Base-by-base conservation (phyloP, 352 stramenopile genomes). In the Globisporangium okanoganense region DNA sequence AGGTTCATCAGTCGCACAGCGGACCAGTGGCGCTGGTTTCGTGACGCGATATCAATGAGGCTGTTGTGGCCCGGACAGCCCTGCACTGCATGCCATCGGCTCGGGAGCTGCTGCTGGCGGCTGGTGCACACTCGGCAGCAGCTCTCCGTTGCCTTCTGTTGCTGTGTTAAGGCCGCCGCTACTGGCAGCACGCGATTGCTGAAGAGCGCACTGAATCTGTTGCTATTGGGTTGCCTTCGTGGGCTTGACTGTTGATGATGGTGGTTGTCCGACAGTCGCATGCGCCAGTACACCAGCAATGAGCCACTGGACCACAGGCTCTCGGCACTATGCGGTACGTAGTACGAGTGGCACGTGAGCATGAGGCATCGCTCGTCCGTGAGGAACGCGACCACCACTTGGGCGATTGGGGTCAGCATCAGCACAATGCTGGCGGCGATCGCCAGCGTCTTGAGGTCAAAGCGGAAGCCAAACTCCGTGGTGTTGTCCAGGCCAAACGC, bases 381-480 rank as follows among this genome's bases (percentile, higher is more conserved):
- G 31, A 52, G 3, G 3, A 51, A 18, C 22, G 22, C 12, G 2
- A 20, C 18, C 41, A 25, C 10, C 40, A 43, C 4, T 22, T 33
- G 33, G 2, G 6, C 13, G n/a, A 31, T 56, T 16, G 41, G 20
- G 27, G 40, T 52, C 27, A 58, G 35, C 12, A 60, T 45, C n/a
- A 40, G 3, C 3, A 36, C n/a, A 10, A 35, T 14, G 5, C 18
- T 10, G 10, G n/a, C 20, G 0, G 36, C 31, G 27, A 60, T 40
- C 13, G n/a, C 12, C 12, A 57, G 52, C 2, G 14, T 35, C 40
- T 61, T 61, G 40, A 60, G 16, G 18, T 65, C 59, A 10, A 65
- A 65, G 29, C 18, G 43, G 33, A 65, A 55, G 27, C 59, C 59
- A 20, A 60, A 65, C 24, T 65, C 52, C 13, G 16, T 55, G 33